Percentiles rank a stretch among this genome's conserved stretches.
Evolutionary conservation across 331 rosid genomes (phyloP).

Genomic region (Malus hybrid): DNA sequence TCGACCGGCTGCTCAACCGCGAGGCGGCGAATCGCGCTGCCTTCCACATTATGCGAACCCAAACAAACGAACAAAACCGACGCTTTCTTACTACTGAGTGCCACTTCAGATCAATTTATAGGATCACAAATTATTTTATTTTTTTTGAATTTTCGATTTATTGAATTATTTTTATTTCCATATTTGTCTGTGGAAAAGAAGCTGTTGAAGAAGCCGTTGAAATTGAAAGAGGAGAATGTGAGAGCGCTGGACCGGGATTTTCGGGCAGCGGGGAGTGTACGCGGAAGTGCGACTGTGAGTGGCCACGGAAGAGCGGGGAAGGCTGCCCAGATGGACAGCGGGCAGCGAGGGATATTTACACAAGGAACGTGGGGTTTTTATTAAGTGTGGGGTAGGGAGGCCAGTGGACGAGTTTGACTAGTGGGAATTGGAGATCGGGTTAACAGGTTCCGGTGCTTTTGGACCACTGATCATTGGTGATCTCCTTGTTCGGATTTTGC

Average conservation of each 20-base stretch:
- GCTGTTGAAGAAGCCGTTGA: constrained; percentile 14
- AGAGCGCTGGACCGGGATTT: constrained; percentile 14
- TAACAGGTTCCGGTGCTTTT: not conserved
- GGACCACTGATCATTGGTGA: constrained; percentile 4
- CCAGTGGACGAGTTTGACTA: not conserved
- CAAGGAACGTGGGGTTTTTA: not conserved
- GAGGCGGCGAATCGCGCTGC: constrained; percentile 55
- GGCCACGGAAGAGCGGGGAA: not conserved
- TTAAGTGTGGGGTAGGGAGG: too few relatives aligned
- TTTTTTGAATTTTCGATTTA: not conserved
- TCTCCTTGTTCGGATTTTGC: not conserved
- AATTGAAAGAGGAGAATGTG: not conserved
- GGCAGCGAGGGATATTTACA: constrained; percentile 4
- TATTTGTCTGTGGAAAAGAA: not conserved
- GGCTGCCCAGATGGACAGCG: constrained; percentile 36
- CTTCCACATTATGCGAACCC: constrained; percentile 57
- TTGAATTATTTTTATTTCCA: not conserved
- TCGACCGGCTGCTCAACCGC: constrained; percentile 38
- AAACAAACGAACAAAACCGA: not conserved
- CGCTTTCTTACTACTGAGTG: not conserved
- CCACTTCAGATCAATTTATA: constrained; percentile 22
- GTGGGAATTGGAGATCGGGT: not conserved
- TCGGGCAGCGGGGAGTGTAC: constrained; percentile 1
- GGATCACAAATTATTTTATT: not conserved
- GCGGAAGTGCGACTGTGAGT: not conserved